phyloP scores from a whole-genome alignment of 306 rosid species.

The Prunus padus region DNA sequence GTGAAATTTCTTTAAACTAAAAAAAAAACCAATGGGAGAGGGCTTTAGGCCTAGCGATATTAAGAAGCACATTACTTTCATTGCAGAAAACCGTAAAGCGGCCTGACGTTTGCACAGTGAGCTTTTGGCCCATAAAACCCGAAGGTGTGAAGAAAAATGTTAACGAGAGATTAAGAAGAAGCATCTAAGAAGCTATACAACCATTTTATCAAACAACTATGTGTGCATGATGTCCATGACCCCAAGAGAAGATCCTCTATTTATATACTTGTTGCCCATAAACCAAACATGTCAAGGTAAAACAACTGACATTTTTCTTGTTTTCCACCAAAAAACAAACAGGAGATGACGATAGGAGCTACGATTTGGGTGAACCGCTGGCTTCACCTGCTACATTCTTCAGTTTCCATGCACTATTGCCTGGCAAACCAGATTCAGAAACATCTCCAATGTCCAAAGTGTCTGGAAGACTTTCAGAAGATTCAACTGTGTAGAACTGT shows the following conservation, averaged over 20 bases:
- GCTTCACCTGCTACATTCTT: slow-evolving; percentile 55
- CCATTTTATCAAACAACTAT: slow-evolving; percentile 14
- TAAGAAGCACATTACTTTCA: slow-evolving; percentile 23
- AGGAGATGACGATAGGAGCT: slow-evolving; percentile 23
- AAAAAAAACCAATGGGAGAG: too few species aligned
- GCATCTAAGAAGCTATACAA: slow-evolving; percentile 57
- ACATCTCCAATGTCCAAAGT: slow-evolving; percentile 83
- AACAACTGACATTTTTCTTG: slow-evolving; percentile 15
- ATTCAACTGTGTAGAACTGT: slow-evolving; percentile 48
- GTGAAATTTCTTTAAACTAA: too few species aligned
- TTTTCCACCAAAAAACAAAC: slow-evolving; percentile 32
- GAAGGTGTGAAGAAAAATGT: slow-evolving; percentile 23
- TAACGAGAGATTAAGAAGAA: slow-evolving; percentile 27
- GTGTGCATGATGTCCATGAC: slow-evolving; percentile 18
- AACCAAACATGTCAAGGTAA: slow-evolving; percentile 33
- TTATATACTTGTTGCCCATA: slow-evolving; percentile 38
- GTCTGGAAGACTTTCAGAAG: slow-evolving; percentile 75
- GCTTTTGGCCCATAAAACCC: slow-evolving; percentile 40
- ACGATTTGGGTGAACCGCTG: slow-evolving; percentile 44
- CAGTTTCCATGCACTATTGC: slow-evolving; percentile 43
- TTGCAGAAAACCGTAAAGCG: slow-evolving; percentile 29
- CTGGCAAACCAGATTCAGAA: slow-evolving; percentile 51
- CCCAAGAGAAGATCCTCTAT: slow-evolving; percentile 33
- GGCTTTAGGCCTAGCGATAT: background rate
- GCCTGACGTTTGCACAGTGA: slow-evolving; percentile 23